A percentile compares a stretch with the other conserved stretches of the same genome.
Conservation (phyloP, 2,329 filamentous ascomycete genomes). For the Fusarium redolens region DNA sequence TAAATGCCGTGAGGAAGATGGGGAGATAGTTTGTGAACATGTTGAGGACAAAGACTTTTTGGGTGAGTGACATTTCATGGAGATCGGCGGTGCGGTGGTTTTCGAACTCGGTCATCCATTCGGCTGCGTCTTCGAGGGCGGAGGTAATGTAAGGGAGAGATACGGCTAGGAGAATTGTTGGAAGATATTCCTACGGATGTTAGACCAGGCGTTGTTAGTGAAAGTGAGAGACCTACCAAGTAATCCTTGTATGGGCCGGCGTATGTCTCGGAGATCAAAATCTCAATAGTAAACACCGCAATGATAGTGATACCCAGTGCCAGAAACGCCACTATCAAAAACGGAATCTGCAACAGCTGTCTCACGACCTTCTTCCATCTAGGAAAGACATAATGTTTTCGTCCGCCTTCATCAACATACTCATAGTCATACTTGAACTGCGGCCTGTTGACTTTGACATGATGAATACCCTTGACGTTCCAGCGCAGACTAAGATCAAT, state of each 20-base stretch:
- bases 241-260: conserved; percentile 74
- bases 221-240: conserved; percentile 59
- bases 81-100: conserved; percentile 79
- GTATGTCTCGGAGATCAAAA: conserved; percentile 81
- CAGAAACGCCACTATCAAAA: conserved; percentile 68
- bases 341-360: conserved; percentile 76
- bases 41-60: conserved; percentile 81
- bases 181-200: conserved; percentile 71
- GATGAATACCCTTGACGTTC: conserved; percentile 76
- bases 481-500: conserved; percentile 77
- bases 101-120: conserved; percentile 74
- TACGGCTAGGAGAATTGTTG: conserved; percentile 76
- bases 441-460: conserved; percentile 72
- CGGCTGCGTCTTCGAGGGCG: conserved; percentile 71
- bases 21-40: conserved; percentile 85
- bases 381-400: conserved; percentile 71
- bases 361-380: conserved; percentile 71
- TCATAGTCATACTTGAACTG: conserved; percentile 74
- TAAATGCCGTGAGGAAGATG: conserved; percentile 80
- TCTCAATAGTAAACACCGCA: conserved; percentile 77
- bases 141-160: conserved; percentile 73
- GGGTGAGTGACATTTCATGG: conserved; percentile 75
- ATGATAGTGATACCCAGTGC: conserved; percentile 75
- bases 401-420: conserved; percentile 71
- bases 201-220: background rate